These are phyloP conservation scores for Cutaneotrichosporon cavernicola DNA, from an alignment of 1,284 basidiomycete species.

Conservation along the genomic window DNA sequence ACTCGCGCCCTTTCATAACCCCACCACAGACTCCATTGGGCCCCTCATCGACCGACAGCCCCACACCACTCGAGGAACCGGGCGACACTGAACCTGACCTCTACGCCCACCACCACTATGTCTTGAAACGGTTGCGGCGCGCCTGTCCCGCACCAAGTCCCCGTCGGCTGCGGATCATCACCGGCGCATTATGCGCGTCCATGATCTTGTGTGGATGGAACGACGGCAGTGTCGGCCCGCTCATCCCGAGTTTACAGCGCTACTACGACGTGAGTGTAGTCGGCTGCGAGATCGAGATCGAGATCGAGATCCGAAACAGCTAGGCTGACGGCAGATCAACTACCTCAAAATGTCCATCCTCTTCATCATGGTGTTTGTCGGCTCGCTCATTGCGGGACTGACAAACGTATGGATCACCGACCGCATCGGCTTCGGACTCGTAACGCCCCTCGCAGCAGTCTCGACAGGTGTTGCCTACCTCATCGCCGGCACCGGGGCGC, in stretches of 20 bases:
- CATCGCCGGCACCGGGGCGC: slow-evolving; percentile 17
- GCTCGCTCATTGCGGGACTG: slow-evolving; percentile 15
- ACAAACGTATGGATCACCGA: slow-evolving; percentile 61
- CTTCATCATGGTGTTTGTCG: slow-evolving; percentile 18
- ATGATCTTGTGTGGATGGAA: slow-evolving; percentile 29
- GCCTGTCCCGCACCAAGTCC: slow-evolving; percentile 12
- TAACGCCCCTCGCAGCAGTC: slow-evolving; percentile 32
- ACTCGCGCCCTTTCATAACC: neutral
- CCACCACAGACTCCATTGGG: neutral
- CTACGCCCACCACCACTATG: slow-evolving; percentile 15
- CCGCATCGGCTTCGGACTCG: slow-evolving; percentile 63
- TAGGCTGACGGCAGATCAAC: slow-evolving; percentile 19
- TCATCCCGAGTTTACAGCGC: slow-evolving; percentile 24
- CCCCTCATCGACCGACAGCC: neutral
- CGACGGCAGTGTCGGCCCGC: slow-evolving; percentile 21
- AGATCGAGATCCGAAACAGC: too few relatives aligned
- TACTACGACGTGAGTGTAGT: slow-evolving; percentile 21
- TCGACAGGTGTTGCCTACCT: slow-evolving; percentile 13
- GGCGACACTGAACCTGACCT: neutral
- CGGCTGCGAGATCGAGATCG: too few relatives aligned
- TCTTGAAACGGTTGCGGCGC: slow-evolving; percentile 20
- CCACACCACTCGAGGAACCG: neutral
- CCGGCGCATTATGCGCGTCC: slow-evolving; percentile 15
- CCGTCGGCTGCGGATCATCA: slow-evolving; percentile 3
- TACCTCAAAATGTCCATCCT: slow-evolving; percentile 25